Percentiles rank a stretch among this genome's conserved stretches.
Conservation (phyloP, 106 monocot species). For the Iris macrosiphon region DNA sequence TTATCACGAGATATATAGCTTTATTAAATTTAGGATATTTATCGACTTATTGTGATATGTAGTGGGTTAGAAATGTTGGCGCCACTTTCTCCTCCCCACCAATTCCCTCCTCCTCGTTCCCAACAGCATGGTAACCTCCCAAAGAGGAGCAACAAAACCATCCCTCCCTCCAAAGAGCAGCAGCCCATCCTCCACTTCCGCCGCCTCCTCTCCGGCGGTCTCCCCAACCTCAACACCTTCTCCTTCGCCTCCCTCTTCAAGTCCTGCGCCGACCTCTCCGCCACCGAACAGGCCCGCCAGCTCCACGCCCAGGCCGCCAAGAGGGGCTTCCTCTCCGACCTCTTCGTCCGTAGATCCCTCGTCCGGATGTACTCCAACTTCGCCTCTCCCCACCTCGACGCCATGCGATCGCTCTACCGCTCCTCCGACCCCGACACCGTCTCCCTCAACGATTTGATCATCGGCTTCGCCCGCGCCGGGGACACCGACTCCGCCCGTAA, state of each 20-base stretch:
- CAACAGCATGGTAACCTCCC: no score
- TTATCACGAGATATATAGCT: no score
- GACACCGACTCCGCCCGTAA: background rate
- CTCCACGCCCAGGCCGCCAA: constrained; percentile 14
- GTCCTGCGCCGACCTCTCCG: background rate
- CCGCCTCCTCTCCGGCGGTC: background rate
- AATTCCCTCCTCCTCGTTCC: no score
- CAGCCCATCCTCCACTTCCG: constrained; percentile 5
- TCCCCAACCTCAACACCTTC: constrained; percentile 11
- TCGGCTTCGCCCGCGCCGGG: constrained; percentile 25
- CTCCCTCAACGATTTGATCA: constrained; percentile 37
- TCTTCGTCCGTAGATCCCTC: constrained; percentile 7
- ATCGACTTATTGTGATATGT: no score
- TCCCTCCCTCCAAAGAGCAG: background rate
- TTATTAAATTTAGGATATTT: no score
- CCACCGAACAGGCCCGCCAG: constrained; percentile 2
- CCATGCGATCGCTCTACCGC: constrained; percentile 15
- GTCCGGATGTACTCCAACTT: constrained; percentile 25
- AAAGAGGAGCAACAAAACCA: background rate
- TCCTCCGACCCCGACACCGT: constrained; percentile 14
- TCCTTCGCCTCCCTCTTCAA: constrained; percentile 14
- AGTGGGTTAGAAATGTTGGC: no score
- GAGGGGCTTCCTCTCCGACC: background rate
- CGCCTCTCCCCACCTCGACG: constrained; percentile 7
- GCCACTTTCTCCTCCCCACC: no score